These are phyloP conservation scores for Metschnikowia sp. DNA, from an alignment of 805 yeast species.

Conservation along the genomic window DNA sequence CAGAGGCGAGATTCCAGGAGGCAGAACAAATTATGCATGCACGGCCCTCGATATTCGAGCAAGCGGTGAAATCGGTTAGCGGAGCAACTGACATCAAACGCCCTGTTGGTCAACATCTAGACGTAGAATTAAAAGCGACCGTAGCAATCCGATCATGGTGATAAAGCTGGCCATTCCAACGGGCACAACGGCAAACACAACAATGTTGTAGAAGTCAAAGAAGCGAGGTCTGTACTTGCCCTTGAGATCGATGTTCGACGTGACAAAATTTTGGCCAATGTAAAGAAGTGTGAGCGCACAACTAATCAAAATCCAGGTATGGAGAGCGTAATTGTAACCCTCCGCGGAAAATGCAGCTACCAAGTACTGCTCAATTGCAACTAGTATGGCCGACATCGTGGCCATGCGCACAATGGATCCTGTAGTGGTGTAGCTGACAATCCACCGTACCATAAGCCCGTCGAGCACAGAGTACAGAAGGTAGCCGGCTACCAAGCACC, in stretches of 20 bases:
- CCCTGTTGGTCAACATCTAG: slow-evolving; percentile 46
- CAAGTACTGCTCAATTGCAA: slow-evolving; percentile 66
- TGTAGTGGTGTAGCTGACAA: slow-evolving; percentile 79
- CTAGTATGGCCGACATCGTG: slow-evolving; percentile 72
- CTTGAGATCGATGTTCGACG: slow-evolving; percentile 63
- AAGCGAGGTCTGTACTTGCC: slow-evolving; percentile 53
- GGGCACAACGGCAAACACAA: slow-evolving; percentile 97
- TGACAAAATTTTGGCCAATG: slow-evolving; percentile 83
- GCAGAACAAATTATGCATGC: no score
- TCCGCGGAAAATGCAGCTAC: slow-evolving; percentile 63
- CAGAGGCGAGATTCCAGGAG: no score
- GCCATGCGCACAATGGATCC: slow-evolving; percentile 88
- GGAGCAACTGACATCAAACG: no score
- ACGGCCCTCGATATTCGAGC: no score
- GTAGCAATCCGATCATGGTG: slow-evolving; percentile 80
- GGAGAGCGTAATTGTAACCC: slow-evolving; percentile 69
- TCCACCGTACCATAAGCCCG: slow-evolving; percentile 90
- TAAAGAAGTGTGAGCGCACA: slow-evolving; percentile 77
- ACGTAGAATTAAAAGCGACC: slow-evolving; percentile 72
- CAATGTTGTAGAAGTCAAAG: slow-evolving; percentile 82
- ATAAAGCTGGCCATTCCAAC: slow-evolving; percentile 91
- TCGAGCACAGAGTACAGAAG: slow-evolving; percentile 80
- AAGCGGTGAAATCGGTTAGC: no score
- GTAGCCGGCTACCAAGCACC: slow-evolving; percentile 90
- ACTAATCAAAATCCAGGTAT: slow-evolving; percentile 89